phyloP scores from a whole-genome alignment of 2,329 filamentous ascomycete species.

The Cryphonectria carpinicola region DNA sequence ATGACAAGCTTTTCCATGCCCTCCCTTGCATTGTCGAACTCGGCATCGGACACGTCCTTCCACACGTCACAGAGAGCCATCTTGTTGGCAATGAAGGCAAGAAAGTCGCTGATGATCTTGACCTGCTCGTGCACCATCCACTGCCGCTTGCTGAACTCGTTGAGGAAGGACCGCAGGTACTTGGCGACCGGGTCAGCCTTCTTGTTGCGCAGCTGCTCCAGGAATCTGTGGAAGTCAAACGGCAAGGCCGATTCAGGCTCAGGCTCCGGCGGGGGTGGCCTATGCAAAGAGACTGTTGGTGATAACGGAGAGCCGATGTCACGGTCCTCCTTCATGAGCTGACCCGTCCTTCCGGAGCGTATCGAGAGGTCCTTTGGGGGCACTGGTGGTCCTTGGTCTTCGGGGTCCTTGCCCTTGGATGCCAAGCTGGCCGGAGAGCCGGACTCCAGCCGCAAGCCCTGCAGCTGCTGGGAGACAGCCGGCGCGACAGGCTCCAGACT shows the following conservation, averaged over 20 bases:
- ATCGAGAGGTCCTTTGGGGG: constrained; percentile 62
- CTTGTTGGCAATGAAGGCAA: constrained; percentile 96
- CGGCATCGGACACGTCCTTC: constrained; percentile 91
- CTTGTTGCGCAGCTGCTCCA: constrained; percentile 93
- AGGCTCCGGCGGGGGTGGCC: constrained; percentile 72
- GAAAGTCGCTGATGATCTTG: constrained; percentile 96
- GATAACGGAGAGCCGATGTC: constrained; percentile 47
- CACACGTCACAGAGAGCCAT: constrained; percentile 98
- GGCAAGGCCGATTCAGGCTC: constrained; percentile 83
- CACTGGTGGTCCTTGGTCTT: constrained; percentile 59
- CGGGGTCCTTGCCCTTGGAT: constrained; percentile 43
- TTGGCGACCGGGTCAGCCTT: constrained; percentile 98
- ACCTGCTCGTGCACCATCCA: constrained; percentile 99
- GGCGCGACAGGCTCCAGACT: constrained; percentile 76
- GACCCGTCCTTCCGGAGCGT: constrained; percentile 40
- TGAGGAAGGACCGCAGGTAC: constrained; percentile 91
- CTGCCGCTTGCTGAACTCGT: constrained; percentile 94
- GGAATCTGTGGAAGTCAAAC: constrained; percentile 96
- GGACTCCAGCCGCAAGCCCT: constrained; percentile 46
- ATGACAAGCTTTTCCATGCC: constrained; percentile 99
- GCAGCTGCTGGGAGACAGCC: constrained; percentile 51
- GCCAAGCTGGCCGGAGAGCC: constrained; percentile 44
- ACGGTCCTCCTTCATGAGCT: constrained; percentile 45
- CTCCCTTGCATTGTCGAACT: constrained; percentile 97
- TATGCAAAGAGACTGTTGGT: constrained; percentile 55